Evolutionary conservation across 108 stramenopile genomes (phyloP).

Genomic region (Stephanodiscus triporus): DNA sequence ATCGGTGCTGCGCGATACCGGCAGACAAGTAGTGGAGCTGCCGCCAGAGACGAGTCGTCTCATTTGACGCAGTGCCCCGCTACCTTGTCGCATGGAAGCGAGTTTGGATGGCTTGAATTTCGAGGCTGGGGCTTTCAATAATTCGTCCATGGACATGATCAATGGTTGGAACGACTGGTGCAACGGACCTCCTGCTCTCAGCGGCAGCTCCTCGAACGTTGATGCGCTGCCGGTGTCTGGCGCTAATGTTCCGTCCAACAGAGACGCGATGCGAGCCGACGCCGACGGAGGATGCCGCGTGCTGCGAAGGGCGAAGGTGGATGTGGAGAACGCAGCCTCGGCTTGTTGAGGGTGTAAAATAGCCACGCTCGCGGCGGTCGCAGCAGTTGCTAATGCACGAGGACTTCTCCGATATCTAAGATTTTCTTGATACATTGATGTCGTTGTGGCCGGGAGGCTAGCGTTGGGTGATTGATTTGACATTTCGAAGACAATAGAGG

Average conservation of each 20-base stretch:
- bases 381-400: not conserved
- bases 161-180: slow-evolving; percentile 14
- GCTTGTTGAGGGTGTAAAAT: not conserved
- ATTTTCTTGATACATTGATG: not conserved
- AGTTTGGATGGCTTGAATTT: not conserved
- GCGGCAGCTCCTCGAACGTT: slow-evolving; percentile 8
- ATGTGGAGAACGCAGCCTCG: slow-evolving; percentile 1
- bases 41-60: slow-evolving; percentile 12
- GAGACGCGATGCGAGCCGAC: not conserved
- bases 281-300: not conserved
- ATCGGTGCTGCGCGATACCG: slow-evolving; percentile 21
- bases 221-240: slow-evolving; percentile 4
- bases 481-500: not conserved
- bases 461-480: not conserved
- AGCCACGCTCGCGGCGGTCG: not conserved
- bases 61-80: not conserved
- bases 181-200: slow-evolving; percentile 10
- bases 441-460: not conserved
- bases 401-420: not conserved
- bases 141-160: slow-evolving; percentile 12
- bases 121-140: not conserved
- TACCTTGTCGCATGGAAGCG: not conserved
- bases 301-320: not conserved
- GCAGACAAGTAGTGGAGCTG: slow-evolving; percentile 1
- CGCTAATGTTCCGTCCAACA: not conserved